Evolutionary conservation across 345 rosid species (phyloP).

Genomic region (Euphorbia tirucalli): DNA sequence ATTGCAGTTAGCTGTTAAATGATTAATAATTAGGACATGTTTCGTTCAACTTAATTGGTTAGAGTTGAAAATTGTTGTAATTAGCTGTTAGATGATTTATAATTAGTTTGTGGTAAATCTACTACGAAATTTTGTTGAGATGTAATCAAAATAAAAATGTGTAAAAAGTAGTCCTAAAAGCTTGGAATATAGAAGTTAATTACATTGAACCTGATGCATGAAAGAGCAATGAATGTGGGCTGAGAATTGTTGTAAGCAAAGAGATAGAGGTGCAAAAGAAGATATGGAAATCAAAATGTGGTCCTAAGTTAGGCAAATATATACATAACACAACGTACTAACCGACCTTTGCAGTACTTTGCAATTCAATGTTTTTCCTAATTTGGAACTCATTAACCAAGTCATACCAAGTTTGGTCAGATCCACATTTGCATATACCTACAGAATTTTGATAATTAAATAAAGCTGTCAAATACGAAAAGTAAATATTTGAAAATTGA

Average conservation of each 20-base stretch:
- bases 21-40: no score
- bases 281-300: background rate
- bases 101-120: no score
- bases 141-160: no score
- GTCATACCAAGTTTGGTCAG: constrained; percentile 9
- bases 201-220: background rate
- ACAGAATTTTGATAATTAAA: background rate
- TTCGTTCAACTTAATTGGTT: no score
- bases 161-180: no score
- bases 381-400: background rate
- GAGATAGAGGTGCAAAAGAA: background rate
- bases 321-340: background rate
- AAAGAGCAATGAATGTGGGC: background rate
- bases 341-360: constrained; percentile 1
- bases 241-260: background rate
- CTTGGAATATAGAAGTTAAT: background rate
- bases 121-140: no score
- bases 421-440: no score
- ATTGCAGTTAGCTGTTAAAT: no score
- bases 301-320: constrained; percentile 11
- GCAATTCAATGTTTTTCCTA: background rate
- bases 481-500: no score
- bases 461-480: background rate
- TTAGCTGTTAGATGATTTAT: no score
- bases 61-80: no score